These are phyloP conservation scores for Podila horticola DNA, from an alignment of 192 early-diverging fungal genomes.

Conservation along the genomic window DNA sequence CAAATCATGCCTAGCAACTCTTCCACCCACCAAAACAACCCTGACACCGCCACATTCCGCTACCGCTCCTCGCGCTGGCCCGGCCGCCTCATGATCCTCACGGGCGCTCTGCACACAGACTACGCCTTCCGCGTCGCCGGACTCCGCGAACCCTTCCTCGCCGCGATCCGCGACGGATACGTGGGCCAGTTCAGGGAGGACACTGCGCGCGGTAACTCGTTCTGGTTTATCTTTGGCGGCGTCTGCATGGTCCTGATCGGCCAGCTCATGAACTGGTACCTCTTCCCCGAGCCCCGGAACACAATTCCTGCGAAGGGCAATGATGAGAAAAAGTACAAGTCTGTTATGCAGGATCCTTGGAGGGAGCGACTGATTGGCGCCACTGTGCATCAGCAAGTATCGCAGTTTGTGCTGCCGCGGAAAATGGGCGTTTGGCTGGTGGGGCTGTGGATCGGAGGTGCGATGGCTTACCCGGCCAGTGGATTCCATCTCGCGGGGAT, in stretches of 20 bases:
- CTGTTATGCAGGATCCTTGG: too few species aligned
- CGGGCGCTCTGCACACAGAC: constrained; percentile 3
- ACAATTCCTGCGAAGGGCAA: too few species aligned
- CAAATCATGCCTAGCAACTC: too few species aligned
- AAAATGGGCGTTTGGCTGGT: neutral
- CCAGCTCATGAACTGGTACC: constrained; percentile 13
- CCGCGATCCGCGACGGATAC: constrained; percentile 22
- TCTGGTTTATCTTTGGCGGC: constrained; percentile 27
- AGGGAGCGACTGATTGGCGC: neutral
- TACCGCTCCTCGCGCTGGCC: constrained; percentile 40
- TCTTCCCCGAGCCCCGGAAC: constrained; percentile 7
- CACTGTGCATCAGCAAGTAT: neutral
- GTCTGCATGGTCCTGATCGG: constrained; percentile 14
- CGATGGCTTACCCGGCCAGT: neutral
- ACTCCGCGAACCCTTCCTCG: constrained; percentile 5
- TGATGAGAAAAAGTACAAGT: too few species aligned
- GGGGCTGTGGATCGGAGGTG: neutral
- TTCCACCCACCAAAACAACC: too few species aligned
- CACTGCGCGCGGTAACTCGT: constrained; percentile 2
- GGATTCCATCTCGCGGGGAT: neutral
- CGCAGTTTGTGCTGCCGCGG: neutral
- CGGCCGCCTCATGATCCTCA: constrained; percentile 15
- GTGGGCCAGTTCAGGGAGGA: neutral
- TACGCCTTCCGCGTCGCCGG: neutral
- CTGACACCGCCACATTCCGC: neutral